Evolutionary conservation across 176 grass and related monocot species (phyloP).

Genomic region (Metroxylon sagu): DNA sequence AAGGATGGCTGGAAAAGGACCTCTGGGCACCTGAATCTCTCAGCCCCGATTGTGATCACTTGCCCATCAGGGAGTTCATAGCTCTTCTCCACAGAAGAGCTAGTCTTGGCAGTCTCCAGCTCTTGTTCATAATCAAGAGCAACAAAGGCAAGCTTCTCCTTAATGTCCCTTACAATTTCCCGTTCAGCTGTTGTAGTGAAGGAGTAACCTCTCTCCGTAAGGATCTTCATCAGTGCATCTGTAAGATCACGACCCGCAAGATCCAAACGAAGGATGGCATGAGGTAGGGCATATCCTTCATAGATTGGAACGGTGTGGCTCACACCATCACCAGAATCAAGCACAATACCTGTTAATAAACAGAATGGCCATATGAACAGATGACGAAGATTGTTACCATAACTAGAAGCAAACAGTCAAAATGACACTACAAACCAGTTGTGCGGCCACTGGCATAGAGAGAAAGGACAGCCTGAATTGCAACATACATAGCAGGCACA

Average conservation of each 20-base stretch:
- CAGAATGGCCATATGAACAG: not conserved
- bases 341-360: conserved; percentile 4
- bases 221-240: conserved; percentile 9
- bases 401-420: no score
- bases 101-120: conserved; percentile 4
- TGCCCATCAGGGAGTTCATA: conserved; percentile 6
- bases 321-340: conserved; percentile 11
- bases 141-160: conserved; percentile 9
- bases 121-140: conserved; percentile 7
- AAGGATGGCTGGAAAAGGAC: conserved; percentile 10
- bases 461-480: conserved; percentile 7
- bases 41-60: conserved; percentile 5
- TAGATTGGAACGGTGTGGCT: conserved; percentile 8
- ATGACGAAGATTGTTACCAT: not conserved
- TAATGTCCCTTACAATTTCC: conserved; percentile 11
- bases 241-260: conserved; percentile 7
- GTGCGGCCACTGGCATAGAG: conserved; percentile 8
- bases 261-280: conserved; percentile 13
- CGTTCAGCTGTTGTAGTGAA: conserved; percentile 6
- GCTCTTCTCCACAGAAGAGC: conserved; percentile 7
- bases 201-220: conserved; percentile 8
- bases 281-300: conserved; percentile 12
- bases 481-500: conserved; percentile 13
- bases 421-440: not conserved
- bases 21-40: conserved; percentile 10